Evolutionary conservation across 108 stramenopile species (phyloP), one percentile per base, ranked within the genome.

Genomic region (Epipyxis sp.): DNA sequence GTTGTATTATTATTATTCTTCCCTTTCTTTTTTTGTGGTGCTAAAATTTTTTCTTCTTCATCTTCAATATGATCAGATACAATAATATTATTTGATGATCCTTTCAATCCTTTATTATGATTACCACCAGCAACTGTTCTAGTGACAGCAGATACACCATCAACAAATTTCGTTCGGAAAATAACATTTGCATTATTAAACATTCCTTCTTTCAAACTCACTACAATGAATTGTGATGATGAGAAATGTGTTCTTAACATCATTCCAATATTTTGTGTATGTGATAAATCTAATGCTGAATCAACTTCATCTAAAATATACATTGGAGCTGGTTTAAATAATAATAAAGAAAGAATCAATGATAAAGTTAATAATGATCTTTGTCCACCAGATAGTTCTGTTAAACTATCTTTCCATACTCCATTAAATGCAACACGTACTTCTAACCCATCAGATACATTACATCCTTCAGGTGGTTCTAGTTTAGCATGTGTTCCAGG

Each of bases 151-250:
- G 94, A 95, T 44, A 97, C 90, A 0, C 98, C 98, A 78, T 99
- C 97, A 37, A 99, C 95, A 80, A 99, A 99, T 82, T 94, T 94
- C 0, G 98, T 99, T 59, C 96, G 87, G 90, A 97, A 99, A 76
- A 99, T 97, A 42, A 97, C 96, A 87, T 97, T 99, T 54, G 98
- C 98, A 86, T 99, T 99, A 84, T 97, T 97, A 91, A 99, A 99
- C 98, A 99, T 99, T 40, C 98, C 98, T 87, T 99, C 96, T 88
- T 98, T 92, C 69, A 94, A 84, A 0, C 94, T 95, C 0, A 99
- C 98, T 43, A 99, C 96, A 79, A 99, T 94, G 86, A 99, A 99
- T 85, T 99, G 98, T 83, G 94, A 95, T 59, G 93, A 89, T n/a
- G 91, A 90, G 85, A 99, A 99, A 83, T 99, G 98, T 0, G 98